Conservation (phyloP, 1,284 basidiomycete species). For the Apiotrichum mycotoxinovorans region DNA sequence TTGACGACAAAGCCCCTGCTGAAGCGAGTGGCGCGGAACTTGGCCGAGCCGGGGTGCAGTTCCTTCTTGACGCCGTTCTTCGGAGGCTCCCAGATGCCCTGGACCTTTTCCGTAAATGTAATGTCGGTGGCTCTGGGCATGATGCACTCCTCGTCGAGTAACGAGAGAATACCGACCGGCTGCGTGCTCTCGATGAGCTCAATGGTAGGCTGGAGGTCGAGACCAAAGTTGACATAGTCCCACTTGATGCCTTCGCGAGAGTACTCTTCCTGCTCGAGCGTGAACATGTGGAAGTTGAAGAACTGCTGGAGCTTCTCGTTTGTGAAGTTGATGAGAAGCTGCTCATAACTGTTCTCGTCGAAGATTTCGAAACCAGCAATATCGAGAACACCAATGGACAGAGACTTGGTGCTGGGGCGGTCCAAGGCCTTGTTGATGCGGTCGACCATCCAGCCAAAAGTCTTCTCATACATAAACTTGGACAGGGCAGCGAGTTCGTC, state of each 20-base stretch:
- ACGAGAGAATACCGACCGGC: constrained; percentile 85
- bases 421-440: constrained; percentile 93
- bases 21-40: constrained; percentile 84
- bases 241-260: constrained; percentile 94
- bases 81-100: constrained; percentile 41
- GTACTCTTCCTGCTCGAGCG: constrained; percentile 98
- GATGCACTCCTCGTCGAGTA: constrained; percentile 97
- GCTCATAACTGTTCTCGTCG: constrained; percentile 82
- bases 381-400: constrained; percentile 96
- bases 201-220: constrained; percentile 97
- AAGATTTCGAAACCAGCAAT: constrained; percentile 98
- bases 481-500: constrained; percentile 90
- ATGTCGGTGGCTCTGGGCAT: constrained; percentile 97
- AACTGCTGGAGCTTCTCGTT: constrained; percentile 95
- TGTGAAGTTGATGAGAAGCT: constrained; percentile 98
- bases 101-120: constrained; percentile 90
- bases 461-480: constrained; percentile 97
- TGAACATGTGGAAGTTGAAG: constrained; percentile 99
- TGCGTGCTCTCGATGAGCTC: constrained; percentile 80
- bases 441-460: constrained; percentile 88
- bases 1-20: constrained; percentile 92
- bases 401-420: constrained; percentile 80
- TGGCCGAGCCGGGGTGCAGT: constrained; percentile 66
- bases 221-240: constrained; percentile 98
- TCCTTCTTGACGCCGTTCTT: constrained; percentile 20